phyloP scores from a whole-genome alignment of 768 basidiomycete species.

The Lentinula aciculospora region DNA sequence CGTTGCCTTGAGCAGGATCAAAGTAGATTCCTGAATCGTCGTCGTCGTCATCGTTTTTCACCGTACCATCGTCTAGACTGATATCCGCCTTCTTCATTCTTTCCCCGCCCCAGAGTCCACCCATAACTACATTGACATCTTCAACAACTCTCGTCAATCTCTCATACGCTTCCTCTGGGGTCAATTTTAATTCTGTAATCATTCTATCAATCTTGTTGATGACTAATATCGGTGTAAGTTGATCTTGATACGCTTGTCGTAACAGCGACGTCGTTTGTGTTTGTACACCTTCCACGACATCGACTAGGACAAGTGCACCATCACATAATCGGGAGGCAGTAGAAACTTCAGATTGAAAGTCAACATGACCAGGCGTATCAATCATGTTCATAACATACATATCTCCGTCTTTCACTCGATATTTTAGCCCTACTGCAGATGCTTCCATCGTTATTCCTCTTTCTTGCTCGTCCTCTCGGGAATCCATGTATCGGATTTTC shows the following conservation, averaged over 20 bases:
- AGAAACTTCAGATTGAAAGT: conserved; percentile 96
- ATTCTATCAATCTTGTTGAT: conserved; percentile 97
- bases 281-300: conserved; percentile 97
- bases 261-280: conserved; percentile 98
- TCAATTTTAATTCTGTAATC: conserved; percentile 87
- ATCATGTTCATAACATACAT: conserved; percentile 91
- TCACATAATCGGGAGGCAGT: conserved; percentile 92
- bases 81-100: conserved; percentile 89
- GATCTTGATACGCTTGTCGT: conserved; percentile 90
- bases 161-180: conserved; percentile 90
- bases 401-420: conserved; percentile 64
- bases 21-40: conserved; percentile 99
- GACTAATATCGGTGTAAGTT: conserved; percentile 84
- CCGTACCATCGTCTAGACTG: conserved; percentile 61
- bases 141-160: conserved; percentile 92
- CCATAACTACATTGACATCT: conserved; percentile 98
- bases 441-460: conserved; percentile 99
- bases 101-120: conserved; percentile 89
- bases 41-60: conserved; percentile 72
- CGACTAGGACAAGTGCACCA: conserved; percentile 91
- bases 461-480: conserved; percentile 95
- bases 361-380: conserved; percentile 98
- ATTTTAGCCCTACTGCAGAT: conserved; percentile 87
- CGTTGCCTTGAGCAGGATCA: conserved; percentile 91
- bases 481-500: conserved; percentile 93